Conservation (phyloP, 23 red algal species). For the Porphyridium purpureum region DNA sequence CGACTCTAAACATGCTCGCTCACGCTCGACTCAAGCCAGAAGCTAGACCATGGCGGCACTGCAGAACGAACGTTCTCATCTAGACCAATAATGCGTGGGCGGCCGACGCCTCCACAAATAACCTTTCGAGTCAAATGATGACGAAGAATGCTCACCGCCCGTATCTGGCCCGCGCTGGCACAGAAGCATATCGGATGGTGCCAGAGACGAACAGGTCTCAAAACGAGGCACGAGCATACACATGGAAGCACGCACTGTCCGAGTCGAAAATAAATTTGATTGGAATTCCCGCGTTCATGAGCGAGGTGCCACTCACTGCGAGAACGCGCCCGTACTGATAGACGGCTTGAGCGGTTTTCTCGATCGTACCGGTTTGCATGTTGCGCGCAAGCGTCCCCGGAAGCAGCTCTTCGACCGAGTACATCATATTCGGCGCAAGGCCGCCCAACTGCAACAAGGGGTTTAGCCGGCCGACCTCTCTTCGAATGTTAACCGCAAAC, state of each 20-base stretch:
- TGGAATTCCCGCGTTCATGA: conserved; percentile 63
- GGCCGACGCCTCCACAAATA: too few relatives aligned
- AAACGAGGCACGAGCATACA: background rate
- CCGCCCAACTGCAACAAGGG: conserved; percentile 67
- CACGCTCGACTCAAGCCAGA: too few relatives aligned
- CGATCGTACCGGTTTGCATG: conserved; percentile 70
- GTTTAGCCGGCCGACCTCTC: conserved; percentile 69
- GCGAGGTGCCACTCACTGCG: conserved; percentile 23
- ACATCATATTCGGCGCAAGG: conserved; percentile 13
- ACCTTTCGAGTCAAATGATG: too few relatives aligned
- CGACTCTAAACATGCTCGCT: too few relatives aligned
- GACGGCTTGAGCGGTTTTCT: conserved; percentile 28
- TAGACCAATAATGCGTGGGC: too few relatives aligned
- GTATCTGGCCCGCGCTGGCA: too few relatives aligned
- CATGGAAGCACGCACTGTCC: background rate
- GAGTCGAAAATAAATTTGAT: background rate
- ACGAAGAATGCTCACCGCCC: too few relatives aligned
- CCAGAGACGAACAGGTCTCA: too few relatives aligned
- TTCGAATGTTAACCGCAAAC: conserved; percentile 60
- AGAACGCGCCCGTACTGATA: conserved; percentile 61
- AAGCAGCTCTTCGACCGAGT: conserved; percentile 70
- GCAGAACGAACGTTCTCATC: too few relatives aligned
- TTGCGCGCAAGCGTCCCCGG: conserved; percentile 70
- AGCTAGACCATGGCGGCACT: too few relatives aligned
- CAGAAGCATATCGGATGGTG: too few relatives aligned